phyloP scores from a whole-genome alignment of 306 rosid species.

The Arachis hypogaea region DNA sequence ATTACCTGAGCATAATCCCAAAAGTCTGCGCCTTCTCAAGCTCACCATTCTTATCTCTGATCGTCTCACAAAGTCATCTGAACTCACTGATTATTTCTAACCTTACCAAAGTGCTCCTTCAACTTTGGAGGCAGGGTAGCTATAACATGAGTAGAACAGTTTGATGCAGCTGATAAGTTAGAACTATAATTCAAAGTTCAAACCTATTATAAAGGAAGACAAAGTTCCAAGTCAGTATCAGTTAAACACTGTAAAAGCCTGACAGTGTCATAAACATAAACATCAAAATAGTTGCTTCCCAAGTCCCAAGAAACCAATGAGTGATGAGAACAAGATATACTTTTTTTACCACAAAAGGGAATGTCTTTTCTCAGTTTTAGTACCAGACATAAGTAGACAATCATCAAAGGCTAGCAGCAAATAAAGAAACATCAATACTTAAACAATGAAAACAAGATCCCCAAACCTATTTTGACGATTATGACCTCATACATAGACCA shows the following conservation, averaged over 20 bases:
- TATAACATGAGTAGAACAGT: slow-evolving; percentile 26
- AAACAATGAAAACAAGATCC: slow-evolving; percentile 37
- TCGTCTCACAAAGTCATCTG: slow-evolving; percentile 41
- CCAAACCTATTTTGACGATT: slow-evolving; percentile 29
- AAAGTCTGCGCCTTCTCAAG: slow-evolving; percentile 93
- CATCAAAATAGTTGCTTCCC: slow-evolving; percentile 13
- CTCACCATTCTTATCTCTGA: slow-evolving; percentile 72
- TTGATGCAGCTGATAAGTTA: slow-evolving; percentile 4
- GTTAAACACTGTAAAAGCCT: slow-evolving; percentile 27
- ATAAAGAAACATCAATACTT: slow-evolving; percentile 17
- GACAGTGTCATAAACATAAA: slow-evolving; percentile 5
- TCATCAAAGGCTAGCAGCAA: slow-evolving; percentile 29
- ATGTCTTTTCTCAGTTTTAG: slow-evolving; percentile 29
- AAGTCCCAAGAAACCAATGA: slow-evolving; percentile 20
- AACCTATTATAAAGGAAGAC: slow-evolving; percentile 19
- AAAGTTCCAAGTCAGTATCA: slow-evolving; percentile 7
- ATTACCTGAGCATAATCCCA: slow-evolving; percentile 88
- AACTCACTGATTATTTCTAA: slow-evolving; percentile 35
- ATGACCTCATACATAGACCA: slow-evolving; percentile 19
- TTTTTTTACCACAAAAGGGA: slow-evolving; percentile 25
- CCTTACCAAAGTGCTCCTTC: slow-evolving; percentile 32
- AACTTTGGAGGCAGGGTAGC: slow-evolving; percentile 30
- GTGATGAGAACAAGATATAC: slow-evolving; percentile 27
- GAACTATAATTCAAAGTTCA: slow-evolving; percentile 9
- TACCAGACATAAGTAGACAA: slow-evolving; percentile 23